Evolutionary conservation across 2,329 filamentous ascomycete species (phyloP).

Genomic region (Mycosphaerelloides madeirae): DNA sequence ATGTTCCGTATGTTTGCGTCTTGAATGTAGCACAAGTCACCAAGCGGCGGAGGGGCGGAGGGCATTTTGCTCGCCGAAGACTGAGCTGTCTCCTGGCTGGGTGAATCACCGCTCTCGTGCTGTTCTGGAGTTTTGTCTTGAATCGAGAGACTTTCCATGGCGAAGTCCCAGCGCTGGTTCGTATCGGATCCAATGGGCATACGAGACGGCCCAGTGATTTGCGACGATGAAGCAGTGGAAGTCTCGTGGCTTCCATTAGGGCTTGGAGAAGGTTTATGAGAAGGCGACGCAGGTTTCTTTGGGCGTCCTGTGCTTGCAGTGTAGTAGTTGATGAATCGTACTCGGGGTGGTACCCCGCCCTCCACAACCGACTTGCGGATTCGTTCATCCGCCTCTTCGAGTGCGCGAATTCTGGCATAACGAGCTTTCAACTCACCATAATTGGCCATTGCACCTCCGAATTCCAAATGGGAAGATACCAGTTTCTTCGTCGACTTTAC

Average conservation of each 20-base stretch:
- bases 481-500: slow-evolving; percentile 66
- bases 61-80: slow-evolving; percentile 38
- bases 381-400: slow-evolving; percentile 65
- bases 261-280: slow-evolving; percentile 21
- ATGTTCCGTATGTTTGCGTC: slow-evolving; percentile 64
- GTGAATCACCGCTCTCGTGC: not conserved
- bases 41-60: slow-evolving; percentile 43
- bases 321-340: slow-evolving; percentile 86
- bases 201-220: not conserved
- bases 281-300: slow-evolving; percentile 49
- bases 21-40: slow-evolving; percentile 53
- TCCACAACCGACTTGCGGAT: slow-evolving; percentile 32
- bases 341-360: slow-evolving; percentile 42
- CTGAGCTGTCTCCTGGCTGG: not conserved
- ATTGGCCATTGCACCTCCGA: slow-evolving; percentile 75
- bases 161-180: slow-evolving; percentile 16
- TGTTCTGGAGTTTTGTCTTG: not conserved
- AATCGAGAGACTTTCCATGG: slow-evolving; percentile 19
- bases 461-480: slow-evolving; percentile 76
- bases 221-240: slow-evolving; percentile 4
- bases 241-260: slow-evolving; percentile 9
- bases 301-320: slow-evolving; percentile 73
- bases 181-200: not conserved
- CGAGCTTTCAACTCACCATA: slow-evolving; percentile 63
- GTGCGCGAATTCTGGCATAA: slow-evolving; percentile 63